phyloP scores from a whole-genome alignment of 139 green algal genomes.

The Ulvella scutata region DNA sequence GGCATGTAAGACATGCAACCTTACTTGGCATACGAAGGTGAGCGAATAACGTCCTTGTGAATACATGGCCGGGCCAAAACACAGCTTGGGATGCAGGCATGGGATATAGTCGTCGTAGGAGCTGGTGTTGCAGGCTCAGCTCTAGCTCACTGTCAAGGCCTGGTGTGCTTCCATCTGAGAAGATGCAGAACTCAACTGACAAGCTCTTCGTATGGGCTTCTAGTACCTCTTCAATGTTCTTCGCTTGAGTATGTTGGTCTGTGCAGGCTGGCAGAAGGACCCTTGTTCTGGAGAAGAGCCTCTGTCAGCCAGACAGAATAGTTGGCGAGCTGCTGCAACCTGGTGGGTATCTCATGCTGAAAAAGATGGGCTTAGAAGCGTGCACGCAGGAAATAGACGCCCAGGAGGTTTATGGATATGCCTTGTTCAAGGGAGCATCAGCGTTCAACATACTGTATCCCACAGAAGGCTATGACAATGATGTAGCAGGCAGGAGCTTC shows the following conservation, averaged over 20 bases:
- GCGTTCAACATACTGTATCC: conserved; percentile 71
- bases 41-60: background rate
- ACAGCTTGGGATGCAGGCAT: conserved; percentile 33
- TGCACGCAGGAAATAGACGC: conserved; percentile 77
- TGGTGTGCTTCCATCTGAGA: conserved; percentile 22
- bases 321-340: conserved; percentile 97
- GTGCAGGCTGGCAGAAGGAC: conserved; percentile 51
- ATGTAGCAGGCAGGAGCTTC: conserved; percentile 83
- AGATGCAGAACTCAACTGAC: background rate
- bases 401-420: conserved; percentile 88
- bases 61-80: background rate
- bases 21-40: background rate
- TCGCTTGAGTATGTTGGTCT: too few species aligned
- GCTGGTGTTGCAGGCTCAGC: conserved; percentile 77
- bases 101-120: conserved; percentile 89
- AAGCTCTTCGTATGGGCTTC: background rate
- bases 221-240: too few species aligned
- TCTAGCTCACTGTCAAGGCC: conserved; percentile 71
- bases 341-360: conserved; percentile 82
- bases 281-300: conserved; percentile 82
- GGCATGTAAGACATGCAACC: background rate
- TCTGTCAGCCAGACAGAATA: conserved; percentile 89
- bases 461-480: conserved; percentile 38
- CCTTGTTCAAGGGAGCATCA: conserved; percentile 77
- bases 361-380: conserved; percentile 69